phyloP scores from a whole-genome alignment of 331 rosid species.

The Dryas integrifolia region DNA sequence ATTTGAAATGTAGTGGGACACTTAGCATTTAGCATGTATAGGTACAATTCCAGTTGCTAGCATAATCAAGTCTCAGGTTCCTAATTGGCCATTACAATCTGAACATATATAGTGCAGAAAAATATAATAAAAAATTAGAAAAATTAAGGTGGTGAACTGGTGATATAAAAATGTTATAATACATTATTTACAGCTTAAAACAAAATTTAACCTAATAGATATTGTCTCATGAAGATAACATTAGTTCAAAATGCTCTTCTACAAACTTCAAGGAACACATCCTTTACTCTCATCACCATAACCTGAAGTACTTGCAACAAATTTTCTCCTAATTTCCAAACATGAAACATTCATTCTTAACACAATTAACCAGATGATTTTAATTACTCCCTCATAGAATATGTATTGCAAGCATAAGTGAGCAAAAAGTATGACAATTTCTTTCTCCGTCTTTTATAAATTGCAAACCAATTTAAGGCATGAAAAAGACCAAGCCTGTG shows the following conservation, averaged over 20 bases:
- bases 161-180: neutral
- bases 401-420: neutral
- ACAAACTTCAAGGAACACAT: neutral
- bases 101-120: slow-evolving; percentile 6
- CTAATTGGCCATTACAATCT: neutral
- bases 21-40: neutral
- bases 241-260: neutral
- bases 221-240: neutral
- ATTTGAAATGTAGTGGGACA: neutral
- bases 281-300: neutral
- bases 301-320: neutral
- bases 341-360: neutral
- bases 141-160: neutral
- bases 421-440: neutral
- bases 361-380: neutral
- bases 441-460: neutral
- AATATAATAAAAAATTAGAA: neutral
- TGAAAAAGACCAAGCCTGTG: neutral
- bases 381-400: neutral
- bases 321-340: neutral
- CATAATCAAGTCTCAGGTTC: neutral
- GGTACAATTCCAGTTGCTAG: neutral
- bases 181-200: neutral
- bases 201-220: neutral
- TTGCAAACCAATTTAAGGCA: neutral